A percentile compares a stretch with the other conserved stretches of the same genome.
Conservation (phyloP, 305 asterid genomes). For the Solanum chacoense region DNA sequence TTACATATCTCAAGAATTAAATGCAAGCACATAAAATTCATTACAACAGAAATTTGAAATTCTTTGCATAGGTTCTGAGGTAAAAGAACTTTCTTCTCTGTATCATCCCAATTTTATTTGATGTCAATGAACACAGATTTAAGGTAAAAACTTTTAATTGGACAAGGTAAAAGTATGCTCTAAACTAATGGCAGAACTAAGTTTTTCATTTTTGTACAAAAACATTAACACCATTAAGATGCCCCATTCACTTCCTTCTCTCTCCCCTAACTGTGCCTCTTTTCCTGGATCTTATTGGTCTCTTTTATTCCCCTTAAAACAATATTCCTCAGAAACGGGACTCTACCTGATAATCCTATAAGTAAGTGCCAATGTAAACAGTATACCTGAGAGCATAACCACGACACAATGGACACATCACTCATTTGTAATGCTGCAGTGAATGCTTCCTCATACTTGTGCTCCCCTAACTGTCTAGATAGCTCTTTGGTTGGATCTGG, state of each 20-base stretch:
- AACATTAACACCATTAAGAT: background rate
- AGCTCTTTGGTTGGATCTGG: constrained; percentile 87
- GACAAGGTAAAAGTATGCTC: background rate
- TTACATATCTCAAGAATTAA: background rate
- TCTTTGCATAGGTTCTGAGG: background rate
- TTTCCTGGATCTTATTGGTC: background rate
- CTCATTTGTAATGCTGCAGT: constrained; percentile 77
- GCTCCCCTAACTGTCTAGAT: constrained; percentile 66
- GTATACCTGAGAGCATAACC: constrained; percentile 91
- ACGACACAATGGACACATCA: constrained; percentile 72
- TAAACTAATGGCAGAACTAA: background rate
- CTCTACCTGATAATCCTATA: background rate
- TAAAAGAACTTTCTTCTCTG: background rate
- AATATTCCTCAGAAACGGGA: background rate
- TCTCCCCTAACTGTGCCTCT: background rate
- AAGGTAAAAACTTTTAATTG: background rate
- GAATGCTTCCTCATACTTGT: constrained; percentile 81
- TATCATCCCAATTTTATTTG: background rate
- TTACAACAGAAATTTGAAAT: background rate
- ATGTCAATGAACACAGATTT: background rate
- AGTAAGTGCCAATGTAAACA: background rate
- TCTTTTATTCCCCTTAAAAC: background rate
- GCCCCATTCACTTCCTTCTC: background rate
- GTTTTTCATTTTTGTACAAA: background rate
- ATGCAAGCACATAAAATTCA: background rate